Base-by-base conservation (phyloP, 495 filamentous ascomycete species). In the Pyronema omphalodes region DNA sequence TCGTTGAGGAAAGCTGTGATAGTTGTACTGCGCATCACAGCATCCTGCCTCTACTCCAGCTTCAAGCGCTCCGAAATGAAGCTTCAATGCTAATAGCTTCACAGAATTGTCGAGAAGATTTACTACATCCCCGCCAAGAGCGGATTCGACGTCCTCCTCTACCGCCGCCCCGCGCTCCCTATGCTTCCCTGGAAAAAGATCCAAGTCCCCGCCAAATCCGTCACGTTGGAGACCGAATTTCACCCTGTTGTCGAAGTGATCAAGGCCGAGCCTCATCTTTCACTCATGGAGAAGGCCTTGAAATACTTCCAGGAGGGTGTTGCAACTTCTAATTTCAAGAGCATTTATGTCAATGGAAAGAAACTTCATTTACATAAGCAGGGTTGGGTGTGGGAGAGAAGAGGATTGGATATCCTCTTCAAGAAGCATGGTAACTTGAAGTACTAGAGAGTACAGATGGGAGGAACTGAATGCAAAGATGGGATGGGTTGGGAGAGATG, bases 321-420 rank as follows among this genome's bases (percentile, higher is more conserved):
- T 40, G 60, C 50, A 29, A 29, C 23, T 29, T 29, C 23, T 29
- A 29, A 29, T 5, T 29, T 29, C 5, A 29, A 5, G 23, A 29
- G 23, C 5, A 29, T 29, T 29, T 29, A 29, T 29, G 23, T 29
- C 23, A 29, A 29, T 29, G 23, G 23, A 29, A 60, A 53, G 11
- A 54, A 39, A 23, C 64, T 56, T 45, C 57, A 45, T 33, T 33
- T 64, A 14, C 57, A 57, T 18, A 56, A 51, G 23, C 58, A 65
- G 53, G 61, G 61, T 29, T 60, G 55, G 51, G 55, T 64, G 19
- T 65, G 62, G 62, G 58, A 65, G 53, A 65, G 56, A 37, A 60
- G 61, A 12, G 62, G 62, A 17, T 34, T 65, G 23, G 62, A 65
- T 46, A 56, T 45, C 15, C 43, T 65, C 4, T 61, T 65, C 51